Evolutionary conservation across 208 protist genomes (phyloP).

Genomic region (Wallacemonas sp.): DNA sequence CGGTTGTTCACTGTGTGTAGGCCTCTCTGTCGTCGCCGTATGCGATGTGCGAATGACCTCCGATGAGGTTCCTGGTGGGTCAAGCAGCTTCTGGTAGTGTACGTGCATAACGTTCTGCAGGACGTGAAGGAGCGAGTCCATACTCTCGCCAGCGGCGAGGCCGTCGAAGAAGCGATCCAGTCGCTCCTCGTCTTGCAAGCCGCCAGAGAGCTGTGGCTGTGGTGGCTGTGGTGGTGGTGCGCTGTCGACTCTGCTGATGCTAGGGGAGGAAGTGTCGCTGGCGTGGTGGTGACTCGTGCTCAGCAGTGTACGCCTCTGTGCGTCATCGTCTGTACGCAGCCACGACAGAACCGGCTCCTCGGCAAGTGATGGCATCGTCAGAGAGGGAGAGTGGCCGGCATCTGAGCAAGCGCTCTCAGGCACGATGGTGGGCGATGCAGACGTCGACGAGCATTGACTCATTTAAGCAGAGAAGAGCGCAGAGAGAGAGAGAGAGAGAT

Average conservation of each 20-base stretch:
- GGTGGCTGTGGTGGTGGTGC: too few species aligned
- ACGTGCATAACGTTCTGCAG: slow-evolving; percentile 23
- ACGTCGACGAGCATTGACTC: not conserved
- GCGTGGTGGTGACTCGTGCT: too few species aligned
- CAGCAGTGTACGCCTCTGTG: too few species aligned
- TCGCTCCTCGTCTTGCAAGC: not conserved
- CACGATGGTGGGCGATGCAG: too few species aligned
- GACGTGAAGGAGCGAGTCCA: slow-evolving; percentile 33
- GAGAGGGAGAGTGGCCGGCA: too few species aligned
- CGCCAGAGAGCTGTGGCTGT: too few species aligned
- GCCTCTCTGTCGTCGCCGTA: too few species aligned
- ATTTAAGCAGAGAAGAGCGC: not conserved
- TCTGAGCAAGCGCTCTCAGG: too few species aligned
- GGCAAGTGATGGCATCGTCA: not conserved
- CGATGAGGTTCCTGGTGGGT: not conserved
- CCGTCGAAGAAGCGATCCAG: slow-evolving; percentile 35
- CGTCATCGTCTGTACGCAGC: not conserved
- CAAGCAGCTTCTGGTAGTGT: slow-evolving; percentile 22
- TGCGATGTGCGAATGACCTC: too few species aligned
- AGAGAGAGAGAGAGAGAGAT: slow-evolving; percentile 1
- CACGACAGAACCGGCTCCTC: not conserved
- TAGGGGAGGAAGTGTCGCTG: too few species aligned
- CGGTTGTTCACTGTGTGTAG: not conserved
- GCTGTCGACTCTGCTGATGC: too few species aligned
- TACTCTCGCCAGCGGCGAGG: slow-evolving; percentile 43